Base-by-base conservation (phyloP, 208 protist genomes). In the Trypanosoma congolense region DNA sequence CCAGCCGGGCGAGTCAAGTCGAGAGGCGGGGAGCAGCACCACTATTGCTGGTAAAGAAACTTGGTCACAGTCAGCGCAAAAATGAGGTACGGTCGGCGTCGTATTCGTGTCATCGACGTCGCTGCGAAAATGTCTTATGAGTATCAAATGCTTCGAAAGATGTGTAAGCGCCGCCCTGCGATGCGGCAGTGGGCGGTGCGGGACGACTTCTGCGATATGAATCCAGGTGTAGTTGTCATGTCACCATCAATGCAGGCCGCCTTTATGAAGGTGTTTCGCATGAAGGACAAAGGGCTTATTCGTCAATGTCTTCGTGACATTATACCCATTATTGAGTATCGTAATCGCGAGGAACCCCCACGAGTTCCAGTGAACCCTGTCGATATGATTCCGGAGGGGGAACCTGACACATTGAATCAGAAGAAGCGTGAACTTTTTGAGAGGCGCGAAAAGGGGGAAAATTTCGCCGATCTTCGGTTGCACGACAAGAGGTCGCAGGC, bases 71-170 rank as follows among this genome's bases (percentile, higher is more conserved):
- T 90, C 46, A 75, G 75, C 29, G 64, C 77, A 29, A 87, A 87
- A 65, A 88, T 90, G 81, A 77, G 85, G 10, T 73, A 80, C 56
- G 77, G 78, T 9, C 72, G 81, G 3, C 77, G 85, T 16, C 85
- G 85, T 46, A 83, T 92, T 40, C 78, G 77, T 33, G 76, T 85
- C 1, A 93, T 96, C 60, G 91, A 94, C 46, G 66, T 93, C 8
- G 91, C 88, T 9, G 70, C 91, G 5, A 89, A 92, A 61, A 90
- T 97, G 69, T 83, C 83, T 28, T 97, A 96, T 72, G 90, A 96
- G 62, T 94, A 96, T 56, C 85, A 96, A 66, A 76, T 82, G 61
- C 58, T 94, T 9, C 88, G 91, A 63, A 91, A 86, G 59, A 88
- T 90, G 80, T 95, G 83, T 52, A 74, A 78, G 51, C 70, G 75